Percentiles rank a stretch among this genome's conserved stretches.
Conservation (phyloP, 768 basidiomycete species). For the Suillus paluster region DNA sequence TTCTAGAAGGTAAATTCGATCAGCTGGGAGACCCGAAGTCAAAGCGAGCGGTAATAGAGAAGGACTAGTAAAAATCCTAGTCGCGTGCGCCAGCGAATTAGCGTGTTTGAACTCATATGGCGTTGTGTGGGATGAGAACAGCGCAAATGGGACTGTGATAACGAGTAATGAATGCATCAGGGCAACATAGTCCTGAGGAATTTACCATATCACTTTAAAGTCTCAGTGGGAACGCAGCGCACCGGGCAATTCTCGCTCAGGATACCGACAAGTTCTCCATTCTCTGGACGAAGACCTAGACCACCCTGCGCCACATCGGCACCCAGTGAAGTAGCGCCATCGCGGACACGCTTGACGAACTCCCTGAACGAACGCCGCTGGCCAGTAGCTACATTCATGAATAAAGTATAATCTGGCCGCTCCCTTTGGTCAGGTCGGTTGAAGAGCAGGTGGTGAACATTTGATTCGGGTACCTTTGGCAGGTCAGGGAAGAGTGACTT, state of each 20-base stretch:
- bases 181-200: constrained; percentile 54
- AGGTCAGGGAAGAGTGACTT: too few species aligned
- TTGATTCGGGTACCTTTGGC: too few species aligned
- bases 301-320: too few species aligned
- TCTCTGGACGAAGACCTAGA: too few species aligned
- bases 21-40: constrained; percentile 40
- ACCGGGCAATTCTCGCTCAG: constrained; percentile 73
- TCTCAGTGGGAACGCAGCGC: constrained; percentile 25
- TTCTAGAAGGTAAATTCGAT: constrained; percentile 52
- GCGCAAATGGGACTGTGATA: constrained; percentile 56
- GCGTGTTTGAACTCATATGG: constrained; percentile 57
- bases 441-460: too few species aligned
- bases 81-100: constrained; percentile 20
- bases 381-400: too few species aligned
- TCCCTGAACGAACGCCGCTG: too few species aligned
- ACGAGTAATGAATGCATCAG: constrained; percentile 22
- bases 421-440: too few species aligned
- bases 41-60: constrained; percentile 51
- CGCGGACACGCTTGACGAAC: too few species aligned
- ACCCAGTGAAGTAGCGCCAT: too few species aligned
- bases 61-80: constrained; percentile 20
- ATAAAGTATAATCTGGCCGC: too few species aligned
- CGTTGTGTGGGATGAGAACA: constrained; percentile 59
- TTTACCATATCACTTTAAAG: neutral
- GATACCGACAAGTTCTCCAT: constrained; percentile 55